phyloP scores from a whole-genome alignment of 805 yeast species.

The Cyberlindnera samutprakarnensis region DNA sequence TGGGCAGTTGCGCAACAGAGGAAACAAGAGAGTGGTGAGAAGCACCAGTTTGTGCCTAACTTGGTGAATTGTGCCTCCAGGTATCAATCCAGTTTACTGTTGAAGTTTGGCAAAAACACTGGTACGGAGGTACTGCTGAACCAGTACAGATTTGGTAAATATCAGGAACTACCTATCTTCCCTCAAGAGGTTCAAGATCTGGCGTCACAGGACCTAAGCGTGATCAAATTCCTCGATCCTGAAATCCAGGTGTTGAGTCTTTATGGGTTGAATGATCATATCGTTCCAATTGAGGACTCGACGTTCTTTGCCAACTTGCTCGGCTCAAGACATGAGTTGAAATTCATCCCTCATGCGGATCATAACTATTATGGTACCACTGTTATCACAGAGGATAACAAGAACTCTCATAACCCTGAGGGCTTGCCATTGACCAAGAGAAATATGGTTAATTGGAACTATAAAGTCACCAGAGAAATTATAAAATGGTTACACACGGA shows the following conservation, averaged over 20 bases:
- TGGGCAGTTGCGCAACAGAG: slow-evolving; percentile 51
- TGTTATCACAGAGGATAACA: slow-evolving; percentile 27
- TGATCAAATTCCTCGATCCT: slow-evolving; percentile 32
- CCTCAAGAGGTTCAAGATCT: slow-evolving; percentile 44
- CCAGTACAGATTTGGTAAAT: slow-evolving; percentile 45
- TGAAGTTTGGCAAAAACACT: slow-evolving; percentile 14
- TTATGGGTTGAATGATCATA: slow-evolving; percentile 62
- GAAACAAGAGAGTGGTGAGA: slow-evolving; percentile 25
- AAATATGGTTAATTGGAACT: slow-evolving; percentile 51
- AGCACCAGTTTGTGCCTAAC: slow-evolving; percentile 46
- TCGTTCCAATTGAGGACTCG: slow-evolving; percentile 60
- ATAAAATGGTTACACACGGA: slow-evolving; percentile 39
- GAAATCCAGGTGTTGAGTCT: slow-evolving; percentile 53
- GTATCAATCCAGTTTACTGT: slow-evolving; percentile 29
- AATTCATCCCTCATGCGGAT: slow-evolving; percentile 61
- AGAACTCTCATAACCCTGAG: slow-evolving; percentile 27
- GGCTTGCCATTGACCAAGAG: slow-evolving; percentile 37
- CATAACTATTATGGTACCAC: slow-evolving; percentile 67
- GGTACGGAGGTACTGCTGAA: slow-evolving; percentile 29
- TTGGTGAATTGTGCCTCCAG: slow-evolving; percentile 72
- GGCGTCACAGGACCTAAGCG: slow-evolving; percentile 37
- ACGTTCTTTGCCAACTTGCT: slow-evolving; percentile 51
- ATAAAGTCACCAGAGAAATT: slow-evolving; percentile 41
- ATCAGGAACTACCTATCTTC: slow-evolving; percentile 35
- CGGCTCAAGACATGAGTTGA: slow-evolving; percentile 46